Percentiles rank a stretch among this genome's conserved stretches.
Evolutionary conservation across 805 yeast species (phyloP).

Genomic region (Barnettozyma pratensis): DNA sequence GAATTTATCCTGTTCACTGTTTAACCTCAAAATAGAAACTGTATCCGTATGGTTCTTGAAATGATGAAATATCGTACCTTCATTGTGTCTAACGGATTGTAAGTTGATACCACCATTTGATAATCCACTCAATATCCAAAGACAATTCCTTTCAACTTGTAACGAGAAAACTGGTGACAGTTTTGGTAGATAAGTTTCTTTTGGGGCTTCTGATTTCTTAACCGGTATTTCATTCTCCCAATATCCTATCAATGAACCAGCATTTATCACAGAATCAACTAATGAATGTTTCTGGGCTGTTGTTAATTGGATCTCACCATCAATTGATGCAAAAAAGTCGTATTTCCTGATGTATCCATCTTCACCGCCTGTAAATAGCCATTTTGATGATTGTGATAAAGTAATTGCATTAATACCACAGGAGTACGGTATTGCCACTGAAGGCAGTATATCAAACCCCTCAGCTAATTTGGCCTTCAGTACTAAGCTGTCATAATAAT

Average conservation of each 20-base stretch:
- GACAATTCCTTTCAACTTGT: slow-evolving; percentile 76
- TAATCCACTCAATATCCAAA: slow-evolving; percentile 82
- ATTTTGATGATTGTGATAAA: slow-evolving; percentile 72
- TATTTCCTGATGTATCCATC: slow-evolving; percentile 91
- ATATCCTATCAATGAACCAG: slow-evolving; percentile 77
- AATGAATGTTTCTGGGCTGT: slow-evolving; percentile 87
- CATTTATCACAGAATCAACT: slow-evolving; percentile 79
- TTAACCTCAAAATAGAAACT: slow-evolving; percentile 66
- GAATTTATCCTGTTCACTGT: slow-evolving; percentile 54
- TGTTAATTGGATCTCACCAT: slow-evolving; percentile 82
- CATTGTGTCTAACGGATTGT: slow-evolving; percentile 77
- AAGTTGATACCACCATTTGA: slow-evolving; percentile 80
- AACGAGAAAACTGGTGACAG: slow-evolving; percentile 84
- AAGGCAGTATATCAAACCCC: slow-evolving; percentile 69
- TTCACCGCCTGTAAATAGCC: slow-evolving; percentile 91
- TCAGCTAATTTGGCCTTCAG: slow-evolving; percentile 47
- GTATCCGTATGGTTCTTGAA: slow-evolving; percentile 68
- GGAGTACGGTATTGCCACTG: slow-evolving; percentile 82
- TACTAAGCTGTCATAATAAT: slow-evolving; percentile 29
- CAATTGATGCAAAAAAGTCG: slow-evolving; percentile 79
- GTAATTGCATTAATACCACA: slow-evolving; percentile 74
- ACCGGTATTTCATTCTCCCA: slow-evolving; percentile 97
- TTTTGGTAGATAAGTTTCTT: slow-evolving; percentile 43
- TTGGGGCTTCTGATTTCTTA: slow-evolving; percentile 33
- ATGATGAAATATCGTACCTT: slow-evolving; percentile 77